phyloP scores from a whole-genome alignment of 2,329 filamentous ascomycete genomes.

The Colletotrichum magnum region DNA sequence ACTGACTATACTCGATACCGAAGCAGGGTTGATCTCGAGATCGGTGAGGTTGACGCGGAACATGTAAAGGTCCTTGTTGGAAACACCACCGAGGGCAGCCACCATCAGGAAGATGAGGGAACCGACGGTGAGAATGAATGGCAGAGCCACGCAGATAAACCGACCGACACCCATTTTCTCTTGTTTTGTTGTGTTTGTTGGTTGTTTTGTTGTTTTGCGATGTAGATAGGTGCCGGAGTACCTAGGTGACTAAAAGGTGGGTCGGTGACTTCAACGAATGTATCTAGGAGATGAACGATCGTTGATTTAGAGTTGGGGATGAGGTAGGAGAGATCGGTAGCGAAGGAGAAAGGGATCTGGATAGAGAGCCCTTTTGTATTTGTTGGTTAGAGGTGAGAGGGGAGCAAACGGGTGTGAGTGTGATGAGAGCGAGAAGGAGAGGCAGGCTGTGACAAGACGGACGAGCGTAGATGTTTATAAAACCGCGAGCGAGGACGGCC shows the following conservation, averaged over 20 bases:
- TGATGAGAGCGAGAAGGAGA: conserved; percentile 22
- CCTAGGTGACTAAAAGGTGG: conserved; percentile 1
- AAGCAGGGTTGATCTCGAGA: conserved; percentile 65
- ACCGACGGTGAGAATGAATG: conserved; percentile 84
- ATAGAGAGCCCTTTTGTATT: conserved; percentile 11
- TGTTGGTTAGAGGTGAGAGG: conserved; percentile 3
- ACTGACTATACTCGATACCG: conserved; percentile 43
- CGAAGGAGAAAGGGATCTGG: conserved; percentile 12
- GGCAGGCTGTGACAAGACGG: conserved; percentile 25
- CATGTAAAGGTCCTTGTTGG: conserved; percentile 70
- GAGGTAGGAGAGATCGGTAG: not conserved
- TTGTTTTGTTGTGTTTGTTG: conserved; percentile 44
- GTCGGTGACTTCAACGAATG: conserved; percentile 33
- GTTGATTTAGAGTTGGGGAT: conserved; percentile 14
- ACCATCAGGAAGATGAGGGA: conserved; percentile 79
- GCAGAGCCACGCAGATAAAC: conserved; percentile 88
- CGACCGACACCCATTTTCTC: conserved; percentile 75
- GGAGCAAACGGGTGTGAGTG: conserved; percentile 21
- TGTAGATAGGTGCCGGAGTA: conserved; percentile 24
- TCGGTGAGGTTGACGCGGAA: conserved; percentile 74
- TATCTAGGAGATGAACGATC: conserved; percentile 17
- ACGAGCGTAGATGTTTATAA: conserved; percentile 40
- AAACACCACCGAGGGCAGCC: conserved; percentile 68
- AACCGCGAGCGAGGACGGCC: conserved; percentile 25
- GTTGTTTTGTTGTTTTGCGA: not conserved